Evolutionary conservation across 768 basidiomycete species (phyloP), one percentile per base, ranked within the genome.

Genomic region (Kwoniella botswanensis): DNA sequence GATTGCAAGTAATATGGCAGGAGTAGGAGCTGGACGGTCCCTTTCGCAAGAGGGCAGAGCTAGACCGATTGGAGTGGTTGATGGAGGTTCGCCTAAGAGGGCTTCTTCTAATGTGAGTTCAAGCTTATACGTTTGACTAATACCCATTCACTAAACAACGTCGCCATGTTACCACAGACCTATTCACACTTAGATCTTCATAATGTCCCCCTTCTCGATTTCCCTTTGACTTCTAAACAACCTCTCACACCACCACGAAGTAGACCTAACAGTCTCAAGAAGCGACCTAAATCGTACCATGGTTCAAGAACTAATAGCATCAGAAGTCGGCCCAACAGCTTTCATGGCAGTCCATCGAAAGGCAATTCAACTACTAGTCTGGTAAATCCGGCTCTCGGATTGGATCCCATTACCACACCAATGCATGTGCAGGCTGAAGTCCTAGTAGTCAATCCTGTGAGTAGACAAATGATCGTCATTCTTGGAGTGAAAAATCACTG

Each of bases 271-370:
- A 70, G 68, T 26, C 50, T 70, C 18, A 73, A 59, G 60, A 67
- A 59, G n/a, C 46, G 41, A 4, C 57, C 62, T 2, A 50, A 63
- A 26, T 18, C 41, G 9, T 63, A 50, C 35, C 64, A 55, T 52
- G 54, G 29, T 52, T 26, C 22, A 29, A 24, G 17, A 43, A 46
- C 67, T 4, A 53, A 26, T 15, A 61, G 18, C 46, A 42, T 41
- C 12, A 54, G 60, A 54, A 73, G 61, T 26, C 65, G 74, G 24
- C 74, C 71, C 9, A 71, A 61, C 54, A 76, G 74, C 63, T 73
- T 70, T 68, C 71, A 76, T 50, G 71, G 71, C 0, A 68, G 50
- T 26, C 43, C 24, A 9, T 26, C 71, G 24, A 58, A 56, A 35
- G 57, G 12, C 22, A 21, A 59, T n/a, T 52, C 55, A 22, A 56